Evolutionary conservation across 208 protist genomes (phyloP).

Genomic region (Crithidia expoeki): DNA sequence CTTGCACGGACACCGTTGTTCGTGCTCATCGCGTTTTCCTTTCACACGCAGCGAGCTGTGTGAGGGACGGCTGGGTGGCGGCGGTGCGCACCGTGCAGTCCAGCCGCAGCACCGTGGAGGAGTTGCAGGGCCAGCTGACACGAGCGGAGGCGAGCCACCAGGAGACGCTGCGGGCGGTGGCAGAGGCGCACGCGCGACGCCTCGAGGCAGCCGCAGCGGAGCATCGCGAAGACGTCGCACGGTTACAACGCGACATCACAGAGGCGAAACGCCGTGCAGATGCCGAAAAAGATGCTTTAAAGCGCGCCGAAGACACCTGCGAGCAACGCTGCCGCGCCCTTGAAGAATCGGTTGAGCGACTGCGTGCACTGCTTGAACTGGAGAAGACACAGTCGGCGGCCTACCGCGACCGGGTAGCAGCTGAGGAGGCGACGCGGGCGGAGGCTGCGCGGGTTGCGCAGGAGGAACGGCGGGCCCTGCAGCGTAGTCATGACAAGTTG

Average conservation of each 20-base stretch:
- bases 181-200: conserved; percentile 27
- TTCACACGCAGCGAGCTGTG: conserved; percentile 11
- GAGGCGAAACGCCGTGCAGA: conserved; percentile 16
- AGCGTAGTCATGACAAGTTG: conserved; percentile 42
- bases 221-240: conserved; percentile 18
- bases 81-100: conserved; percentile 6
- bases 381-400: conserved; percentile 24
- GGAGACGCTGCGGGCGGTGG: conserved; percentile 21
- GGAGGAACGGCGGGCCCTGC: conserved; percentile 38
- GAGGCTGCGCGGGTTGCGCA: conserved; percentile 15
- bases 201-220: conserved; percentile 20
- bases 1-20: conserved; percentile 7
- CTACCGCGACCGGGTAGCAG: conserved; percentile 12
- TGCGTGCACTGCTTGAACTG: conserved; percentile 21
- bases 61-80: conserved; percentile 22
- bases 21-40: conserved; percentile 23
- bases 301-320: conserved; percentile 11
- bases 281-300: conserved; percentile 2
- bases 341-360: conserved; percentile 15
- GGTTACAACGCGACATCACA: conserved; percentile 23
- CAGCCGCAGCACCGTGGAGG: not conserved
- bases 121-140: conserved; percentile 31
- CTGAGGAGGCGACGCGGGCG: conserved; percentile 28
- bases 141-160: conserved; percentile 17
- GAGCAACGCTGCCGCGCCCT: conserved; percentile 15